Percentiles rank a stretch among this genome's conserved stretches.
These are phyloP conservation scores for Coprinopsis strossmayeri DNA, from an alignment of 768 basidiomycete genomes.

Conservation along the genomic window DNA sequence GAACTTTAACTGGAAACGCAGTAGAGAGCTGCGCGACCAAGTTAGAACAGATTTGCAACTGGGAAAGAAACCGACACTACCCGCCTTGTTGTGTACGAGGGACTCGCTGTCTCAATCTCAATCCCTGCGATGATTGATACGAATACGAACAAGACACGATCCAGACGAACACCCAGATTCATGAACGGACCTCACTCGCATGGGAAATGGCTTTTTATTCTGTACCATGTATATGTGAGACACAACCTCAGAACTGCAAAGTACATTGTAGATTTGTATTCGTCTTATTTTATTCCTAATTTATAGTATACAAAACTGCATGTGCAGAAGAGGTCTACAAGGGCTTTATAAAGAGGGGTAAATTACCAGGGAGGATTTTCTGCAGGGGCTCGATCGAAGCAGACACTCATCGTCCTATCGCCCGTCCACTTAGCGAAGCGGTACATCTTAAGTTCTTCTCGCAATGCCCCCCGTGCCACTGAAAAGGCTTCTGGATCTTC, in stretches of 20 bases:
- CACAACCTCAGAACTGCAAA: too few relatives aligned
- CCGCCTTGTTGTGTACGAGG: slow-evolving; percentile 25
- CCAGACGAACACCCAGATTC: too few relatives aligned
- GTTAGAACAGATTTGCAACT: slow-evolving; percentile 21
- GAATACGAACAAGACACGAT: too few relatives aligned
- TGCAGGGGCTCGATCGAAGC: slow-evolving; percentile 10
- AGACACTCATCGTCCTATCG: slow-evolving; percentile 10
- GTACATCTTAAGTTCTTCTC: slow-evolving; percentile 9
- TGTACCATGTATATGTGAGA: too few relatives aligned
- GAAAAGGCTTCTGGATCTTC: slow-evolving; percentile 15
- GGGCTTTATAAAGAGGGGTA: too few relatives aligned
- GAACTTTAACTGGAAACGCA: slow-evolving; percentile 31
- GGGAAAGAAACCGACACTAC: slow-evolving; percentile 24
- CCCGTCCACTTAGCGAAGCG: slow-evolving; percentile 11
- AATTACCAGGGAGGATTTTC: slow-evolving; percentile 10
- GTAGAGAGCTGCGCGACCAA: slow-evolving; percentile 23
- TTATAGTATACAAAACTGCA: too few relatives aligned
- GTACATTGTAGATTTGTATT: too few relatives aligned
- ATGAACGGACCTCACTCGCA: too few relatives aligned
- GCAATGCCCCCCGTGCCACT: slow-evolving; percentile 15
- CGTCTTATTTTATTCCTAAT: too few relatives aligned
- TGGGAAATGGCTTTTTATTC: too few relatives aligned
- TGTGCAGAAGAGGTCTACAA: too few relatives aligned
- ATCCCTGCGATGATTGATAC: background rate
- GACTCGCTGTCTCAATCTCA: slow-evolving; percentile 13